phyloP scores from a whole-genome alignment of 257 asterid genomes.

The Solanum chiquidenum region DNA sequence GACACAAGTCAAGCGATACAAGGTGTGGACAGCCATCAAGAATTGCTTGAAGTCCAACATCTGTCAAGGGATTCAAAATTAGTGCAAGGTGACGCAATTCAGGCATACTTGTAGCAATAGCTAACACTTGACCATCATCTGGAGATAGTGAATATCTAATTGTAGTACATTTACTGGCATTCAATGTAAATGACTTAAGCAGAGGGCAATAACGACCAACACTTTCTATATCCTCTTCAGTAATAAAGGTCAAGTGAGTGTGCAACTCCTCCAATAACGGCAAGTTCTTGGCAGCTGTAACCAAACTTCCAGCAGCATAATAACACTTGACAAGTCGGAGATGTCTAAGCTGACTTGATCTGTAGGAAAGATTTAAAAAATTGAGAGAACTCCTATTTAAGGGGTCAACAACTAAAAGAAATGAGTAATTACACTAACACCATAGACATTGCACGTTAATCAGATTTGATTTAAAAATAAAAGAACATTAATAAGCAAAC shows the following conservation, averaged over 20 bases:
- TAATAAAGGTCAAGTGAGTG: constrained; percentile 9
- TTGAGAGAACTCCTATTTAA: too few species aligned
- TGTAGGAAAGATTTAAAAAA: neutral
- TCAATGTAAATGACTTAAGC: neutral
- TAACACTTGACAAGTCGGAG: constrained; percentile 8
- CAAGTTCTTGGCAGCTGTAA: constrained; percentile 4
- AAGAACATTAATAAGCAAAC: too few species aligned
- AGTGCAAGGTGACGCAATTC: too few species aligned
- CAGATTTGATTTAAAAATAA: too few species aligned
- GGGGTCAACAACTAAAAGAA: too few species aligned
- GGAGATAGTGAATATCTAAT: too few species aligned
- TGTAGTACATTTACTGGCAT: fast-evolving
- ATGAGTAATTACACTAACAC: too few species aligned
- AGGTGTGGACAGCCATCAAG: neutral
- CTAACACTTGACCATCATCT: too few species aligned
- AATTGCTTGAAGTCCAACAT: neutral
- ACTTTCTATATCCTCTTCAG: constrained; percentile 7
- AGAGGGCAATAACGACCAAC: too few species aligned
- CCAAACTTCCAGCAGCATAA: neutral
- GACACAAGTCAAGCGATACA: too few species aligned
- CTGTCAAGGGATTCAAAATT: neutral
- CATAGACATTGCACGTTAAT: too few species aligned
- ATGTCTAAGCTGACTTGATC: constrained; percentile 15
- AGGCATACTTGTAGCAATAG: too few species aligned
- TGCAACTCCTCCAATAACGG: constrained; percentile 33